Evolutionary conservation across 768 basidiomycete species (phyloP).

Genomic region (Imleria badia): DNA sequence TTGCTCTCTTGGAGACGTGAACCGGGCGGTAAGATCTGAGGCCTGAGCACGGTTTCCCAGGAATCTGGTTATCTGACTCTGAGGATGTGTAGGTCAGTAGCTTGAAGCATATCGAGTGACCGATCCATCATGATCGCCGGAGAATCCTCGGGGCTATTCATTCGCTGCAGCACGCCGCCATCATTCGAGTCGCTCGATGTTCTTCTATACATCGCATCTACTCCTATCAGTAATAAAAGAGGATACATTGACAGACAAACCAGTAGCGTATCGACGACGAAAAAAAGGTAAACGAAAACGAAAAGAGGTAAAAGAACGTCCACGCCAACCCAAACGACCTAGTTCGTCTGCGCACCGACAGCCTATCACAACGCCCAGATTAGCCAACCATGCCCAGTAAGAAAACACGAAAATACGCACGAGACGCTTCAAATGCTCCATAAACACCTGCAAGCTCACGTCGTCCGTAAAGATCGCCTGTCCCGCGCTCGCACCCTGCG

Average conservation of each 20-base stretch:
- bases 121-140: too few species aligned
- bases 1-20: too few species aligned
- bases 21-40: too few species aligned
- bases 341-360: slow-evolving; percentile 70
- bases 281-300: not conserved
- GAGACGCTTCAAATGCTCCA: slow-evolving; percentile 95
- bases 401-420: slow-evolving; percentile 41
- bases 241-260: slow-evolving; percentile 7
- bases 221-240: slow-evolving; percentile 10
- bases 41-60: too few species aligned
- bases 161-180: too few species aligned
- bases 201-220: slow-evolving; percentile 12
- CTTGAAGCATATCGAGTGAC: too few species aligned
- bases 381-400: not conserved
- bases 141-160: too few species aligned
- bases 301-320: not conserved
- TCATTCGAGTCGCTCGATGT: too few species aligned
- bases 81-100: too few species aligned
- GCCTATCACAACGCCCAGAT: slow-evolving; percentile 39
- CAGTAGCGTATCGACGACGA: slow-evolving; percentile 6
- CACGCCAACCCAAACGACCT: slow-evolving; percentile 8
- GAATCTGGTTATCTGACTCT: too few species aligned
- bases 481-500: slow-evolving; percentile 63
- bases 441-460: slow-evolving; percentile 95
- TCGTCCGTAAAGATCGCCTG: slow-evolving; percentile 99